Evolutionary conservation across 2,329 filamentous ascomycete species (phyloP).

Genomic region (Calonectria pseudoreteaudii): DNA sequence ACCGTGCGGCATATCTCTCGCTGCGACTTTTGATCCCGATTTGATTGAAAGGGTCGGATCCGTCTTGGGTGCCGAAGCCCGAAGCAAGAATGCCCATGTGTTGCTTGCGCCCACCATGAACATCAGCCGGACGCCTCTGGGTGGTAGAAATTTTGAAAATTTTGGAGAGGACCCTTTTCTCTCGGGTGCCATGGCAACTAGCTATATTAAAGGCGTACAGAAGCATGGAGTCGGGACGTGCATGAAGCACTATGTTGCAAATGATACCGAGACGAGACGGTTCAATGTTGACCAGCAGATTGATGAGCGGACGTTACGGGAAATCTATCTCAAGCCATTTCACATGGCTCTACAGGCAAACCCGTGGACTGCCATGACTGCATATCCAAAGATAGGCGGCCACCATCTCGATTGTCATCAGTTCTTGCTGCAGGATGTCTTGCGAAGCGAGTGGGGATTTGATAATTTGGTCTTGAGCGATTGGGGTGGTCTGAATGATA

Average conservation of each 20-base stretch:
- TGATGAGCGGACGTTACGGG: conserved; percentile 8
- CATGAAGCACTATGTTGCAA: conserved; percentile 55
- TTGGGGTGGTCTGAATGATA: conserved; percentile 47
- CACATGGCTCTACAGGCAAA: conserved; percentile 61
- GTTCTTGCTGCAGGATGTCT: conserved; percentile 25
- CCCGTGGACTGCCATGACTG: conserved; percentile 58
- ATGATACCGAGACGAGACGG: conserved; percentile 42
- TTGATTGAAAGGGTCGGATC: background rate
- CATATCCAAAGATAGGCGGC: background rate
- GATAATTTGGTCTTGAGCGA: conserved; percentile 48
- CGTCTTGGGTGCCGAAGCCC: background rate
- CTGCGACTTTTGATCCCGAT: background rate
- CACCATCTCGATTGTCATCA: background rate
- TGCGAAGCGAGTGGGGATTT: conserved; percentile 47
- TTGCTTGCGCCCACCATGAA: conserved; percentile 17
- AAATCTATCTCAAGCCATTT: conserved; percentile 45
- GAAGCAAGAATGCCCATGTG: background rate
- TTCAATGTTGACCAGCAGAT: conserved; percentile 11
- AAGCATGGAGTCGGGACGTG: conserved; percentile 50
- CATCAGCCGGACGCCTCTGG: conserved; percentile 44
- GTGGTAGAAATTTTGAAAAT: conserved; percentile 54
- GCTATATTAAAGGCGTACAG: conserved; percentile 49
- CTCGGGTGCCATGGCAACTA: conserved; percentile 47
- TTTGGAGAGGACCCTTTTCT: conserved; percentile 54
- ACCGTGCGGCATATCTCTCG: conserved; percentile 60